Base-by-base conservation (phyloP, 2,329 filamentous ascomycete genomes). In the Aspergillus pseudotamarii region DNA sequence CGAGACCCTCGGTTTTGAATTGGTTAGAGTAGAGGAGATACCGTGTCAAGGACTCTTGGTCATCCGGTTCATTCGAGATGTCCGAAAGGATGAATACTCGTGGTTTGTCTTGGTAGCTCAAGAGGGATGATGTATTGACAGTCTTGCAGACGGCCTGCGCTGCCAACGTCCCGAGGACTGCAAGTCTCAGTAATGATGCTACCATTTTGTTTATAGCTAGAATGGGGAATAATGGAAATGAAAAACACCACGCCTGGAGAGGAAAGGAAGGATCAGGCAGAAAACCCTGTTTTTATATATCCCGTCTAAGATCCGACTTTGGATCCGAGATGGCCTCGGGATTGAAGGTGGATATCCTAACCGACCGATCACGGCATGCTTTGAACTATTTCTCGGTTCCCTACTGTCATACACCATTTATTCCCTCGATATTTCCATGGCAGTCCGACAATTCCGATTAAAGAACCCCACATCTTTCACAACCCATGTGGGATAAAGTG, bases 1-100 rank as follows among this genome's bases (percentile, higher is more conserved):
- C 79, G 14, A 83, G 70, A 4, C 80, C 82, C 55, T 81, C 73
- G 2, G 79, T 81, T 19, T 78, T 67, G 66, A 84, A 82, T 67
- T 84, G 76, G 67, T 84, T 82, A 8, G 77, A 72, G 66, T 83
- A 83, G 1, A 81, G 69, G 5, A 84, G 73, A 62, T 80, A 81
- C 8, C 82, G 76, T 6, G 80, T 77, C 12, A 83, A 78, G 2
- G 58, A 60, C 10, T 60, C 51, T 26, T 38, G 34, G 16, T 60
- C 58, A 16, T 60, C 58, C 0, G 50, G 50, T 30, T 60, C 58
- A 23, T 56, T 60, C 10, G 58, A 60, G 38, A 60, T 60, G 10
- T 60, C 50, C 2, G 50, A 55, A 1, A 60, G 28, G 38, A 60
- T 46, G 28, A 60, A 60, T 10, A 60, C 58, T 6, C 74, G 72